These are phyloP conservation scores for Seiridium cupressi DNA, from an alignment of 2,329 filamentous ascomycete genomes.

Conservation along the genomic window DNA sequence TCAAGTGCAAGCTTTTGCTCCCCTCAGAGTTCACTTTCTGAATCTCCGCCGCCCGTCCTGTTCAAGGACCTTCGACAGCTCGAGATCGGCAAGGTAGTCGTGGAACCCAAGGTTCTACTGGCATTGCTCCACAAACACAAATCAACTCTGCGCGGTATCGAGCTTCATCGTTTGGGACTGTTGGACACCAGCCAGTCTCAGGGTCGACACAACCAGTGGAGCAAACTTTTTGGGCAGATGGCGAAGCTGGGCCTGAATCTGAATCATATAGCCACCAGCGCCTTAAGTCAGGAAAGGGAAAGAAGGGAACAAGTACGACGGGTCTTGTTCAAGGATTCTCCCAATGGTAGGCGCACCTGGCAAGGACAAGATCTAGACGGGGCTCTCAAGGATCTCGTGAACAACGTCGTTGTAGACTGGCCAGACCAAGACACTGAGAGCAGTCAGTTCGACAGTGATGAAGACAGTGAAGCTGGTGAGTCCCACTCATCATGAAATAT, in stretches of 20 bases:
- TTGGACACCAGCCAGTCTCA: neutral
- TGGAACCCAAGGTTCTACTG: constrained; percentile 29
- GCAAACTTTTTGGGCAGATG: constrained; percentile 33
- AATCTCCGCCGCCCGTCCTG: constrained; percentile 19
- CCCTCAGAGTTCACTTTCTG: neutral
- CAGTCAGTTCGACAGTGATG: constrained; percentile 1
- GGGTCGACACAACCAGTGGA: constrained; percentile 33
- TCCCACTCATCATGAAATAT: too few relatives aligned
- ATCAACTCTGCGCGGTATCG: constrained; percentile 39
- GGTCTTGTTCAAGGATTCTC: neutral
- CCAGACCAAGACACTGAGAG: constrained; percentile 12
- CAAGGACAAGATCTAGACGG: constrained; percentile 33
- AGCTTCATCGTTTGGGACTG: constrained; percentile 42
- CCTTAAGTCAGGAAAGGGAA: constrained; percentile 11
- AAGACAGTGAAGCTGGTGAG: constrained; percentile 13
- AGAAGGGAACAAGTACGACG: constrained; percentile 15
- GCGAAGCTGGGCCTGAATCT: constrained; percentile 30
- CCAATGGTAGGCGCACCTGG: constrained; percentile 8
- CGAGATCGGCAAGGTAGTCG: constrained; percentile 39
- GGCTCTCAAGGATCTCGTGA: constrained; percentile 29
- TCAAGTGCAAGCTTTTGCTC: neutral
- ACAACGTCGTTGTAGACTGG: constrained; percentile 10
- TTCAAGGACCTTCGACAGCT: constrained; percentile 36
- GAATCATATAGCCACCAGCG: constrained; percentile 28
- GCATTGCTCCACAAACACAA: constrained; percentile 39